phyloP scores from a whole-genome alignment of 176 grass and related monocot species.

The Areca catechu region DNA sequence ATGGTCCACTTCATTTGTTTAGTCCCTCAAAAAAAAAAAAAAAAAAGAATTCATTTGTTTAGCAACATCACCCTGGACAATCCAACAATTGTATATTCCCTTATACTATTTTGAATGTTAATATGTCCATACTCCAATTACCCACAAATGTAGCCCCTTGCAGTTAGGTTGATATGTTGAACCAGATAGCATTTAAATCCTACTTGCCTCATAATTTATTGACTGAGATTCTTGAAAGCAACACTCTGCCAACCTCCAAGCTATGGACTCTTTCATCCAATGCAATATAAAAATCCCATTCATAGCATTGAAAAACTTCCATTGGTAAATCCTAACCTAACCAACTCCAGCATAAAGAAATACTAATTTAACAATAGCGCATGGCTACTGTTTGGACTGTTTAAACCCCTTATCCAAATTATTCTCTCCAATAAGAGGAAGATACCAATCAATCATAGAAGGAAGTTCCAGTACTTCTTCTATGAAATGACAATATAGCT shows the following conservation, averaged over 20 bases:
- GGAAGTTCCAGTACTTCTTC: too few species aligned
- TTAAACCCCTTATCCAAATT: too few species aligned
- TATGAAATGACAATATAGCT: too few species aligned
- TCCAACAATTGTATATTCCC: neutral
- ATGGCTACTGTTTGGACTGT: too few species aligned
- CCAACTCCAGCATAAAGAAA: too few species aligned
- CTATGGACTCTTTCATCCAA: neutral
- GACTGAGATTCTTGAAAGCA: constrained; percentile 22
- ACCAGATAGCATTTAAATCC: neutral
- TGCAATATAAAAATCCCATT: too few species aligned
- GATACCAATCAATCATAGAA: too few species aligned
- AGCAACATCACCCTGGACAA: neutral
- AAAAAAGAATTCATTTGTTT: neutral
- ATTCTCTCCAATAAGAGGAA: too few species aligned
- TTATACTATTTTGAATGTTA: neutral
- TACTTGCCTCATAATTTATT: constrained; percentile 8
- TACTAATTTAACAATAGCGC: too few species aligned
- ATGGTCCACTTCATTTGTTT: neutral
- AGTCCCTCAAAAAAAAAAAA: too few species aligned
- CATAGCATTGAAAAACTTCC: too few species aligned
- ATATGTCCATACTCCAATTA: neutral
- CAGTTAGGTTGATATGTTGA: neutral
- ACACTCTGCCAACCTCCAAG: constrained; percentile 5
- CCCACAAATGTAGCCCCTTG: neutral
- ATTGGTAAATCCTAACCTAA: too few species aligned